Conservation (phyloP, 129 eudicot species). For the Escallonia herrerae region DNA sequence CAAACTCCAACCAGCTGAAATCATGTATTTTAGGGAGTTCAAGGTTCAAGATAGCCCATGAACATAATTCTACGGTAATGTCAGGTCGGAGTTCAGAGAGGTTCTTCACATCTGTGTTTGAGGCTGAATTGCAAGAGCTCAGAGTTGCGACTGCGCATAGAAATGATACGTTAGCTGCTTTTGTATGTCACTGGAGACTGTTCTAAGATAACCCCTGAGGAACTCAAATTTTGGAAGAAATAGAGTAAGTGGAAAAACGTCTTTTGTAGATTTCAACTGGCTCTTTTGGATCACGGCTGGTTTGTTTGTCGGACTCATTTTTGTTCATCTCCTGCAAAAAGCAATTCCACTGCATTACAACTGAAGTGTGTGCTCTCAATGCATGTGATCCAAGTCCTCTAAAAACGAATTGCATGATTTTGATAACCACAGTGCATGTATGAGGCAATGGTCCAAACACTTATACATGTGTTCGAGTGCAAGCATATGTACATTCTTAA, state of each 20-base stretch:
- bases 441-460: not conserved
- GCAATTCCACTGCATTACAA: not conserved
- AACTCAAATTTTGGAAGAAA: not conserved
- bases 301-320: conserved; percentile 50
- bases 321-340: conserved; percentile 65
- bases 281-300: conserved; percentile 66
- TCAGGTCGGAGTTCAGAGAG: too few relatives aligned
- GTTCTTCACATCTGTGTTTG: too few relatives aligned
- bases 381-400: not conserved
- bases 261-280: conserved; percentile 65
- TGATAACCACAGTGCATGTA: not conserved
- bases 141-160: too few relatives aligned
- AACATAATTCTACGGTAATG: too few relatives aligned
- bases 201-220: too few relatives aligned
- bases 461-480: not conserved
- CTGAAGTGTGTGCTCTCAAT: too few relatives aligned
- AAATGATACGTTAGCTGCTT: too few relatives aligned
- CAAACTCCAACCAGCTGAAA: too few relatives aligned
- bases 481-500: not conserved
- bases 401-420: not conserved
- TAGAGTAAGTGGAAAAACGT: conserved; percentile 15
- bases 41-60: too few relatives aligned
- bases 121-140: too few relatives aligned
- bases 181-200: too few relatives aligned
- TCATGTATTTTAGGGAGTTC: too few relatives aligned